Evolutionary conservation across 805 yeast genomes (phyloP), one percentile per base, ranked within the genome.

Genomic region (Candida qinlingensis): DNA sequence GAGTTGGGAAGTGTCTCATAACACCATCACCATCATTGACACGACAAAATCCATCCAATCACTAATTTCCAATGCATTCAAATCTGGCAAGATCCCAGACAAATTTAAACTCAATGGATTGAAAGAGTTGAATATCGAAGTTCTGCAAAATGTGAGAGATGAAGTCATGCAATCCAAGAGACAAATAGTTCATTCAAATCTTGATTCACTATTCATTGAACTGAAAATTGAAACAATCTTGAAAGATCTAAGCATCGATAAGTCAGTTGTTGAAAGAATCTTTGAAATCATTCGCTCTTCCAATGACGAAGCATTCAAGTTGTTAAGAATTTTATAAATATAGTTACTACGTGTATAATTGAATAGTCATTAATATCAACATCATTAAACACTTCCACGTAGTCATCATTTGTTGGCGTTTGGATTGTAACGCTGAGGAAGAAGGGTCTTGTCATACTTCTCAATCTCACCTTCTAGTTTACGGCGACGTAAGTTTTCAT

Each of bases 271-370:
- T 7, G 54, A 54, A 7, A 49, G 48, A 11, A 43, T 58, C 4
- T 25, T 52, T 28, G 61, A 58, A 1, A 52, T 59, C 11, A 48
- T 61, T 29, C 39, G 41, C 6, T 28, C 34, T 12, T 49, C 56
- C 6, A 60, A 54, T 39, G 50, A 53, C 8, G 65, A 59, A 35
- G 39, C 58, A 25, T 56, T 58, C 50, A 58, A 54, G 30, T 39
- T 49, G 34, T 28, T 60, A 41, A 47, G 59, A 40, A 12, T 54
- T n/a, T 25, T 59, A 27, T 59, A 45, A 52, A 42, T 34, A 47
- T 4, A 19, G 8, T 9, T 12, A 9, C 6, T 9, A 19, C 6
- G 12, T 25, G 9, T 10, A 9, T 33, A 40, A 13, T 7, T 26
- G 4, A 27, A 7, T 25, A 27, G 31, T 33, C 44, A 13, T 33